Conservation (phyloP, 2,329 filamentous ascomycete species). For the Rugonectria rugulosa region DNA sequence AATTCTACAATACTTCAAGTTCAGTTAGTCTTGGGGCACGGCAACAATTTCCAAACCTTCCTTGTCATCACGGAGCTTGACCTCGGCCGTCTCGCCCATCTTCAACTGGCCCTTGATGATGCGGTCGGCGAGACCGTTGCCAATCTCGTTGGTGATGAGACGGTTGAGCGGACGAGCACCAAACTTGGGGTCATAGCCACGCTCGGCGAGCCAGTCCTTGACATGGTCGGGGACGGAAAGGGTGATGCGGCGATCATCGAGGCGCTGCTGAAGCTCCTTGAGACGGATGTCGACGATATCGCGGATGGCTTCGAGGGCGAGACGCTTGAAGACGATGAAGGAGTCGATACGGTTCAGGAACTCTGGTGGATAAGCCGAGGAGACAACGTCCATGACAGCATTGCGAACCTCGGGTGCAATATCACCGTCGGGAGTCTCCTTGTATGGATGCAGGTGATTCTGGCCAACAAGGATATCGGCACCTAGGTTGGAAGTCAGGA, state of each 20-base stretch:
- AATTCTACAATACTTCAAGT: not conserved
- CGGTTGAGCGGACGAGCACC: constrained; percentile 91
- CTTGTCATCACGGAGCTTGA: constrained; percentile 71
- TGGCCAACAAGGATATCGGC: constrained; percentile 88
- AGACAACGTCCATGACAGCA: constrained; percentile 89
- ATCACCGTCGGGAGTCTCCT: constrained; percentile 68
- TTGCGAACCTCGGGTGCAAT: constrained; percentile 77
- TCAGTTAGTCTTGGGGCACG: constrained; percentile 30
- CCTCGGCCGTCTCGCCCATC: constrained; percentile 75
- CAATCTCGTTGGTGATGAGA: constrained; percentile 88
- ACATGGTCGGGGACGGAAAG: constrained; percentile 76
- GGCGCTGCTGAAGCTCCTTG: constrained; percentile 79
- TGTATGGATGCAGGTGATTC: constrained; percentile 70
- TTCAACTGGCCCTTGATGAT: constrained; percentile 88
- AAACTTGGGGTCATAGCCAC: constrained; percentile 90
- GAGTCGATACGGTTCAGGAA: constrained; percentile 97
- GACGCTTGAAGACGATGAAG: constrained; percentile 93
- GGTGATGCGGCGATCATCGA: constrained; percentile 85
- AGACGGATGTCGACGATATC: constrained; percentile 96
- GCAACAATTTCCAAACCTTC: constrained; percentile 61
- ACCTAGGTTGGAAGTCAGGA: constrained; percentile 93
- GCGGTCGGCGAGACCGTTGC: constrained; percentile 86
- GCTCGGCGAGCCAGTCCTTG: constrained; percentile 85
- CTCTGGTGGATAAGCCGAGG: constrained; percentile 80
- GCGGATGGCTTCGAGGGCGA: constrained; percentile 78